Evolutionary conservation across 2,329 filamentous ascomycete species (phyloP), one percentile per base, ranked within the genome.

Genomic region (Fusarium sp.): DNA sequence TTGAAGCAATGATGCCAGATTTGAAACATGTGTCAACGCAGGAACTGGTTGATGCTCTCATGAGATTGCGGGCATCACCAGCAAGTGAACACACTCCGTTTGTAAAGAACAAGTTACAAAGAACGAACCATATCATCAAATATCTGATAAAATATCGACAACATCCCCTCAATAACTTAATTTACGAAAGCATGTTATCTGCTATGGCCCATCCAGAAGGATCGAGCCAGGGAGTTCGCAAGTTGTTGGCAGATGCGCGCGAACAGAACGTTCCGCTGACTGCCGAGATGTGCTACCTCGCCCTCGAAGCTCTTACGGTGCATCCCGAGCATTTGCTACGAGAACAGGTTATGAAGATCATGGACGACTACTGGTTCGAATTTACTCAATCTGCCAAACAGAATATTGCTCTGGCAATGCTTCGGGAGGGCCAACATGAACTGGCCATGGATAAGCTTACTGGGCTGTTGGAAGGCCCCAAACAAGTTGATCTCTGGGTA

Each of bases 291-390:
- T 95, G 93, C 74, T 90, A 94, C 78, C 88, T 88, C 66, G 88
- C 91, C 4, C 81, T 98, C 22, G 67, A 92, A 84, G 91, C 88
- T 8, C 84, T 98, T 25, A 88, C 92, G 1, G 88, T 96, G 11
- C 96, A 98, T 77, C 93, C 95, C 0, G 92, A 98, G 79, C 95
- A 97, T 73, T 72, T 94, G 8, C 82, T 96, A 25, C 90, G 94
- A 38, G 86, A 88, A 56, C 85, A 90, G 38, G 85, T 97, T 6
- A 82, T 98, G 41, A 82, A 88, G 58, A 90, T 91, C 59, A 94
- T 96, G 91, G 88, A 88, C 74, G 84, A 88, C 59, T 85, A 88
- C 68, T 97, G 94, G 92, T 77, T 78, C 49, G 66, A 74, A 4
- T 69, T 78, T 9, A 44, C 86, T 84, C 13, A 83, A 86, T 82